phyloP scores from a whole-genome alignment of 2,329 filamentous ascomycete genomes.

The Chaetomium sp. region DNA sequence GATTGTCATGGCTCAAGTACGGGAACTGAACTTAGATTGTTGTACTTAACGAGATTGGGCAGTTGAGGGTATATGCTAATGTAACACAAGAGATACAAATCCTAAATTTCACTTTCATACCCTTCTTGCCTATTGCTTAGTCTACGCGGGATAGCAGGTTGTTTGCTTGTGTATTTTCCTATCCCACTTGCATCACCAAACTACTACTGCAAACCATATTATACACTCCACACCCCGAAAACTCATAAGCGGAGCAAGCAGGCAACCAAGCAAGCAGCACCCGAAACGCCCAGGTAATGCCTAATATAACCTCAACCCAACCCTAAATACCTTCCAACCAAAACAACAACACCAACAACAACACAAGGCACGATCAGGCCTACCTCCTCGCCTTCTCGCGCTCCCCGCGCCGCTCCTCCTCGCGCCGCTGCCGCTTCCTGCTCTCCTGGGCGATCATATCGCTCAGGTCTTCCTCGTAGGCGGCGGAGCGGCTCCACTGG shows the following conservation, averaged over 20 bases:
- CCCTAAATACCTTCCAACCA: too few species aligned
- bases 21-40: too few species aligned
- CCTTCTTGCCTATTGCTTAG: too few species aligned
- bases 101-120: too few species aligned
- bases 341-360: too few species aligned
- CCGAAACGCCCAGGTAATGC: slow-evolving; percentile 4
- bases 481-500: slow-evolving; percentile 52
- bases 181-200: background rate
- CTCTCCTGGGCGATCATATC: slow-evolving; percentile 96
- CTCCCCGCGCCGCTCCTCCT: slow-evolving; percentile 70
- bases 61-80: too few species aligned
- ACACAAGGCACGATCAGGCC: too few species aligned
- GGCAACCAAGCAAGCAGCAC: background rate
- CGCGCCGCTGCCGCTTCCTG: slow-evolving; percentile 84
- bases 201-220: background rate
- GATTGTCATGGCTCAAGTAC: too few species aligned
- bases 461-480: slow-evolving; percentile 80
- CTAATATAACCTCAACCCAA: background rate
- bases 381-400: slow-evolving; percentile 54
- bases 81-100: too few species aligned
- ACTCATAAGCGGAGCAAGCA: background rate
- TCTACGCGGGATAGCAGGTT: background rate
- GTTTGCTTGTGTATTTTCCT: background rate
- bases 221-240: background rate
- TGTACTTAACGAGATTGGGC: too few species aligned